Evolutionary conservation across 2,329 filamentous ascomycete species (phyloP).

Genomic region (Ascochyta rabiei): DNA sequence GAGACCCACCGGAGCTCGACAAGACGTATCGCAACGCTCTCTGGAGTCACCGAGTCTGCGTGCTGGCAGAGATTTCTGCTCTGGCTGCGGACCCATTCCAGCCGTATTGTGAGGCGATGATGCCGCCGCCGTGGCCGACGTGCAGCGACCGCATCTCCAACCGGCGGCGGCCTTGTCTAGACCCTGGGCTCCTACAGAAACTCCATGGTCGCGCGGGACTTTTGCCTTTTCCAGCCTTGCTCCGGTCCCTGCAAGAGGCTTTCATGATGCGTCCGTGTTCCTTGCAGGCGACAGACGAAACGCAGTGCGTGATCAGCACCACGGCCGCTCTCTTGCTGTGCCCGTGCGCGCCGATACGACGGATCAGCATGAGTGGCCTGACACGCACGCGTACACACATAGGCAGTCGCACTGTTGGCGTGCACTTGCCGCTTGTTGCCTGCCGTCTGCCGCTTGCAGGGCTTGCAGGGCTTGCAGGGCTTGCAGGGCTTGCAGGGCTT

Average conservation of each 20-base stretch:
- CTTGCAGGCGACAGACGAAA: slow-evolving; percentile 18
- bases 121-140: slow-evolving; percentile 1
- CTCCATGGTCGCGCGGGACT: slow-evolving; percentile 24
- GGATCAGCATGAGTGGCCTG: slow-evolving; percentile 17
- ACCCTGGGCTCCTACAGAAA: slow-evolving; percentile 22
- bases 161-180: slow-evolving; percentile 14
- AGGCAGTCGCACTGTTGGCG: slow-evolving; percentile 3
- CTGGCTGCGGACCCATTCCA: no score
- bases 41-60: no score
- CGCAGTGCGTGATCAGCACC: background rate
- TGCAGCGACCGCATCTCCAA: slow-evolving; percentile 4
- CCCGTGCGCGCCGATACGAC: slow-evolving; percentile 23
- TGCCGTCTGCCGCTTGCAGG: background rate
- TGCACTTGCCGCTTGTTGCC: background rate
- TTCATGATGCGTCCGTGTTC: slow-evolving; percentile 20
- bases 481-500: no score
- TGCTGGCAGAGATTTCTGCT: no score
- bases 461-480: no score
- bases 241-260: slow-evolving; percentile 24
- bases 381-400: background rate
- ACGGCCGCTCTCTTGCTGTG: slow-evolving; percentile 29
- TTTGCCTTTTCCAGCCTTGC: slow-evolving; percentile 23
- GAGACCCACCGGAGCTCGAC: slow-evolving; percentile 27
- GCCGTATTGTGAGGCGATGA: slow-evolving; percentile 1
- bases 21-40: no score